Evolutionary conservation across 305 asterid genomes (phyloP), one percentile per base, ranked within the genome.

Genomic region (Caryopteris hybrid): DNA sequence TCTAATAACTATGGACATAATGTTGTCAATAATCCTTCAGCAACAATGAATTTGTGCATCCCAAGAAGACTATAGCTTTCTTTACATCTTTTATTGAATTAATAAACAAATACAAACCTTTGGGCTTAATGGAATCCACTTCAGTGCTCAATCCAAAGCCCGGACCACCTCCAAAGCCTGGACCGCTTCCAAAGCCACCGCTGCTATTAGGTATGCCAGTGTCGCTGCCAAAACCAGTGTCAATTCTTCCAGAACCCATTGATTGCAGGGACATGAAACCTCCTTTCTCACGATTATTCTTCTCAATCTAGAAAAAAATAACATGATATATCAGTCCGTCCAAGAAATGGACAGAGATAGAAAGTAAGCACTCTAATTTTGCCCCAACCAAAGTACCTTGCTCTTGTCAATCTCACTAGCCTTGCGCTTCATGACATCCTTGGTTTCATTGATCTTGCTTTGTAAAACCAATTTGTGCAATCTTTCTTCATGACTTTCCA

Each of bases 401-500:
- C 78, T 88, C 83, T 91, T 88, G 74, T 85, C 96, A 79, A 91
- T 91, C 77, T 91, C 96, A 74, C 69, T 85, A 54, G 97, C 97
- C 84, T 86, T 91, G 22, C 85, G 88, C 82, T 83, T 88, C 96
- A 88, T 91, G 80, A 85, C 79, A 72, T 85, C 92, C 83, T 91
- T 88, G 64, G 95, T 86, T 39, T 91, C 97, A 56, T 88, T 82
- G 74, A 91, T 91, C 85, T 91, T 88, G 86, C 85, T 91, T 74
- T 88, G 91, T 68, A 82, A 38, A 59, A 85, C 88, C 84, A 88
- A 73, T 84, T 85, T 91, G 80, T 91, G 97, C 86, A 88, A 75
- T 72, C 78, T 82, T 68, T 91, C 95, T 82, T 91, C 97, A 5
- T 85, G 96, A 73, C 97, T 91, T 79, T 91, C 97, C 97, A 91